Evolutionary conservation across 225 moss, liverwort and hornwort species (phyloP).

Genomic region (Takakia lepidozioides): DNA sequence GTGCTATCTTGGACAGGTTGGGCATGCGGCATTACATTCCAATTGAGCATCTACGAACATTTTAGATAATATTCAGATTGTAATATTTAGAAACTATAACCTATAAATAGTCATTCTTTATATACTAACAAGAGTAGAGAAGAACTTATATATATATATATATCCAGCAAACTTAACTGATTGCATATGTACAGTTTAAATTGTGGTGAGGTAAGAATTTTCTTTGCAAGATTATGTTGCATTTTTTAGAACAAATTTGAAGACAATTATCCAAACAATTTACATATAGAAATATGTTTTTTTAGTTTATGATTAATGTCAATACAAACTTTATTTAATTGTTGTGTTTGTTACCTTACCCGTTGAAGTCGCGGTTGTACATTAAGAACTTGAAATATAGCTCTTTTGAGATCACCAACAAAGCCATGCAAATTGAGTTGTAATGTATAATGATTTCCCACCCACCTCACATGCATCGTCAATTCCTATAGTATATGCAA

Average conservation of each 20-base stretch:
- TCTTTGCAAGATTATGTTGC: no score
- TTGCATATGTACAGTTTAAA: no score
- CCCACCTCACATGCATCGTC: constrained; percentile 54
- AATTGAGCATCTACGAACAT: constrained; percentile 16
- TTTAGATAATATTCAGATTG: background rate
- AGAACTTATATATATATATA: background rate
- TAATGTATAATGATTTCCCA: constrained; percentile 37
- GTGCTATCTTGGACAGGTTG: constrained; percentile 31
- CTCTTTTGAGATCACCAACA: constrained; percentile 27
- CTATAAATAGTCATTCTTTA: no score
- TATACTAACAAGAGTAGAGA: constrained; percentile 1
- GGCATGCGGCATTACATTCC: constrained; percentile 27
- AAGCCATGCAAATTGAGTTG: constrained; percentile 11
- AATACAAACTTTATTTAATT: background rate
- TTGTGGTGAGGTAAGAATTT: no score
- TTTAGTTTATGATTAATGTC: no score
- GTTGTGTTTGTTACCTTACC: background rate
- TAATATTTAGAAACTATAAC: no score
- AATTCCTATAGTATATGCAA: constrained; percentile 25
- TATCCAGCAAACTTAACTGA: background rate
- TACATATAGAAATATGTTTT: no score
- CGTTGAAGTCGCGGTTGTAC: constrained; percentile 38
- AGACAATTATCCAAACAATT: no score
- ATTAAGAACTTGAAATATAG: constrained; percentile 12
- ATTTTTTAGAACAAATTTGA: no score